Evolutionary conservation across 805 yeast genomes (phyloP).

Genomic region (Pichia rugopelliculosa): DNA sequence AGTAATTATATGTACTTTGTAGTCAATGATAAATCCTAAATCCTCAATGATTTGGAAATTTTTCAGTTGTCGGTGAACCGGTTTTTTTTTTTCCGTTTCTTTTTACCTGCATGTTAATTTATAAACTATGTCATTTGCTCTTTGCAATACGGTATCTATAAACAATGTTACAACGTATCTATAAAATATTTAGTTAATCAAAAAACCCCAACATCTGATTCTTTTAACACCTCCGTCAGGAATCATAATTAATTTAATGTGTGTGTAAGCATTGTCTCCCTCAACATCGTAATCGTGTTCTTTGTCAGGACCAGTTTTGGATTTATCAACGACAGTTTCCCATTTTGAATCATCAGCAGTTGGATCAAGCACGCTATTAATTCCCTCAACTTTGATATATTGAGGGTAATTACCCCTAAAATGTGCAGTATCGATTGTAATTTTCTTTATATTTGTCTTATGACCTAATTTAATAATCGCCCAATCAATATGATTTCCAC

Average conservation of each 20-base stretch:
- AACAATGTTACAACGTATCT: too few species aligned
- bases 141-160: too few species aligned
- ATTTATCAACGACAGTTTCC: constrained; percentile 55
- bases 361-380: constrained; percentile 29
- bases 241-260: constrained; percentile 72
- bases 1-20: too few species aligned
- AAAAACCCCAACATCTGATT: constrained; percentile 68
- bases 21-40: too few species aligned
- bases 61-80: too few species aligned
- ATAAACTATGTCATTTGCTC: too few species aligned
- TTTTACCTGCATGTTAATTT: too few species aligned
- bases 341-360: constrained; percentile 45
- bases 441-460: constrained; percentile 43
- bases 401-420: constrained; percentile 95
- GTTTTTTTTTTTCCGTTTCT: too few species aligned
- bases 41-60: too few species aligned
- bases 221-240: constrained; percentile 98
- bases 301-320: constrained; percentile 75
- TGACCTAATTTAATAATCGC: constrained; percentile 76
- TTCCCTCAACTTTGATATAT: constrained; percentile 59
- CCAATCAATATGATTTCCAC: constrained; percentile 86
- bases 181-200: constrained; percentile 1
- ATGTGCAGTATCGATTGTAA: constrained; percentile 86
- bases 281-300: constrained; percentile 55
- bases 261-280: constrained; percentile 40